These are phyloP conservation scores for Albophoma yamanashiensis DNA, from an alignment of 2,329 filamentous ascomycete genomes.

Conservation along the genomic window DNA sequence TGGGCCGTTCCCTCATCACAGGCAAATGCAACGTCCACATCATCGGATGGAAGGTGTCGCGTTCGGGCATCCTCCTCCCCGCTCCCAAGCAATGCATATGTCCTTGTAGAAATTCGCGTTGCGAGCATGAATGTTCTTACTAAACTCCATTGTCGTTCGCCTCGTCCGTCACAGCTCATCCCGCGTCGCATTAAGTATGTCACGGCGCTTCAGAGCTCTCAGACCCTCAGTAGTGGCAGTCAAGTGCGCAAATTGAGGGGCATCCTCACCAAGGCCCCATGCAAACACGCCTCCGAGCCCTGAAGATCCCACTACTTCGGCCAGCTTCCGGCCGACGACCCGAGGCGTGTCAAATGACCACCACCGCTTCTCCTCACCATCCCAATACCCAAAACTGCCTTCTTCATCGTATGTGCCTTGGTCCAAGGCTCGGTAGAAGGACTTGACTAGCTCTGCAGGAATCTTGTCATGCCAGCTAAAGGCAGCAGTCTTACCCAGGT, in stretches of 20 bases:
- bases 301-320: conserved; percentile 42
- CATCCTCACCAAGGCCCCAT: conserved; percentile 65
- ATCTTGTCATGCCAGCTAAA: conserved; percentile 51
- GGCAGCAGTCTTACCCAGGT: conserved; percentile 44
- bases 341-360: conserved; percentile 64
- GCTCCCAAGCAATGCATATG: neutral
- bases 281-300: conserved; percentile 62
- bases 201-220: neutral
- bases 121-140: too few species aligned
- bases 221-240: conserved; percentile 17
- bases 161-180: conserved; percentile 1
- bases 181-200: neutral
- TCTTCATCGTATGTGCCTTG: conserved; percentile 43
- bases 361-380: conserved; percentile 46
- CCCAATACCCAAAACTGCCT: conserved; percentile 62
- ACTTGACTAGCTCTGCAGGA: conserved; percentile 39
- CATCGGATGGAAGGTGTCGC: neutral
- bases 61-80: neutral
- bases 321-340: conserved; percentile 52
- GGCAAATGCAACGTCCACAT: neutral
- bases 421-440: conserved; percentile 44
- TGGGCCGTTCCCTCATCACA: neutral
- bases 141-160: neutral
- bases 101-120: neutral
- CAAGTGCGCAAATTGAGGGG: conserved; percentile 30